phyloP scores from a whole-genome alignment of 306 rosid genomes.

The Argentina anserina region DNA sequence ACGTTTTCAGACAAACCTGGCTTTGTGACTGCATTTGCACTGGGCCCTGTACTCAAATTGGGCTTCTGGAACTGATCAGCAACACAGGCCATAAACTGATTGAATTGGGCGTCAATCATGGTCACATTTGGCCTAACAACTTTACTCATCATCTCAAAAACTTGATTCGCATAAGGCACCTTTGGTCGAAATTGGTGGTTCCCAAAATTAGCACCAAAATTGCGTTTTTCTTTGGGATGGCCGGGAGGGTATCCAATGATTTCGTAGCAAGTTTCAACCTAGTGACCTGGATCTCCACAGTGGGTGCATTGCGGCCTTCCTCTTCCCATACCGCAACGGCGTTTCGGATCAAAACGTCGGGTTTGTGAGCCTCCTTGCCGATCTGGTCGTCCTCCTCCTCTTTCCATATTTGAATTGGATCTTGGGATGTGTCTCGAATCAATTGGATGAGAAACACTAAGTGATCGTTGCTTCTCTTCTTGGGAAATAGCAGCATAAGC shows the following conservation, averaged over 20 bases:
- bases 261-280: neutral
- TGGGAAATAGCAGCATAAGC: neutral
- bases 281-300: neutral
- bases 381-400: neutral
- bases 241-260: neutral
- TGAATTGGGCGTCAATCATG: neutral
- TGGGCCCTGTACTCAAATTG: neutral
- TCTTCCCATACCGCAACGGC: neutral
- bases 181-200: neutral
- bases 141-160: too few species aligned
- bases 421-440: neutral
- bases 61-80: neutral
- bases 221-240: neutral
- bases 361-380: neutral
- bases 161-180: neutral
- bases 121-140: neutral
- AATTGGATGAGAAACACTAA: neutral
- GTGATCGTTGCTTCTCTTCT: neutral
- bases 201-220: neutral
- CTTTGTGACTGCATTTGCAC: neutral
- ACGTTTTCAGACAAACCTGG: neutral
- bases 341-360: neutral
- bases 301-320: neutral
- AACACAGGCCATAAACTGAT: neutral
- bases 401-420: neutral